Percentiles rank a stretch among this genome's conserved stretches.
These are phyloP conservation scores for Aspergillus thermomutatus DNA, from an alignment of 2,329 filamentous ascomycete species.

Conservation along the genomic window DNA sequence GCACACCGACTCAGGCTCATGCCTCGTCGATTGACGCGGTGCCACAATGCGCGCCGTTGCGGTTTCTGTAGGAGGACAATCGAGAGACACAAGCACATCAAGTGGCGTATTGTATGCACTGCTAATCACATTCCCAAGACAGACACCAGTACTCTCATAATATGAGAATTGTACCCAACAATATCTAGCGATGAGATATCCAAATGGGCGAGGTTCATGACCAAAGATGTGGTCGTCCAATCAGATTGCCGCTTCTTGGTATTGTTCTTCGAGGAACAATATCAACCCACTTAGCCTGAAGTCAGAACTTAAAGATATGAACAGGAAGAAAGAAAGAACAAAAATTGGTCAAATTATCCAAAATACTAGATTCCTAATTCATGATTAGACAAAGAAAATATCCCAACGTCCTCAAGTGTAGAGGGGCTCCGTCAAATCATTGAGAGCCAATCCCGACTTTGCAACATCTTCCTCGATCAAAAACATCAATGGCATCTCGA, in stretches of 20 bases:
- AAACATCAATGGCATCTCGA: conserved; percentile 91
- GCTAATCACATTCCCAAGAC: background rate
- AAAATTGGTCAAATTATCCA: background rate
- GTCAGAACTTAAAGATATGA: background rate
- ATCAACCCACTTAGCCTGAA: background rate
- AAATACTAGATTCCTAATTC: background rate
- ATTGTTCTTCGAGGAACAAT: conserved; percentile 19
- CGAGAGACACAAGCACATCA: background rate
- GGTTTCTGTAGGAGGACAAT: background rate
- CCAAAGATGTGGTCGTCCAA: background rate
- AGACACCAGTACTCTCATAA: background rate
- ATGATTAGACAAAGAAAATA: conserved; percentile 1
- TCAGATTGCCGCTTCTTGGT: background rate
- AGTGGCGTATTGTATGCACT: background rate
- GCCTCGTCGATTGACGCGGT: background rate
- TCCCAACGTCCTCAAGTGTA: conserved; percentile 54
- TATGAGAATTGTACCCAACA: background rate
- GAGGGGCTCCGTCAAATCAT: conserved; percentile 67
- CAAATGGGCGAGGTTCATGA: background rate
- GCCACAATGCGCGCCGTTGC: background rate
- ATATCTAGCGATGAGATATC: background rate
- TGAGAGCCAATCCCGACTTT: conserved; percentile 71
- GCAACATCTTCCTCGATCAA: conserved; percentile 83
- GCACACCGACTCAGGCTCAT: background rate
- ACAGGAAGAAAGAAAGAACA: background rate